Percentiles rank a stretch among this genome's conserved stretches.
Evolutionary conservation across 768 basidiomycete species (phyloP).

Genomic region (Dendrothele bispora): DNA sequence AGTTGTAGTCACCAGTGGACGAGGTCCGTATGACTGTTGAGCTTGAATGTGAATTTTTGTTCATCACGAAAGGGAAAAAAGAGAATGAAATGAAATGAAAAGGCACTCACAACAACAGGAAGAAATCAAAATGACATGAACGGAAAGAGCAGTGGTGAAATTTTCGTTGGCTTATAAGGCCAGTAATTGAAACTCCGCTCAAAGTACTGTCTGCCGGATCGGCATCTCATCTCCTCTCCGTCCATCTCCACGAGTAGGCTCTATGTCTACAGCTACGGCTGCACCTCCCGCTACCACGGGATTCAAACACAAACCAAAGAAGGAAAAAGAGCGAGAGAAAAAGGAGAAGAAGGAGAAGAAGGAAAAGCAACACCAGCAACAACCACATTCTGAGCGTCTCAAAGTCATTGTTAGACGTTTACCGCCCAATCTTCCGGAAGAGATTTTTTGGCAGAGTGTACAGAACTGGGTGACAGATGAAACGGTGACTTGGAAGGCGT

Average conservation of each 20-base stretch:
- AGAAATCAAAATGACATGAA: background rate
- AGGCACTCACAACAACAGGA: background rate
- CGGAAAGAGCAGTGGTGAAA: background rate
- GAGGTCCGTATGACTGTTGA: constrained; percentile 58
- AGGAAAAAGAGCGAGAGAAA: constrained; percentile 35
- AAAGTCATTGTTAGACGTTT: constrained; percentile 88
- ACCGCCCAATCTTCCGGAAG: constrained; percentile 90
- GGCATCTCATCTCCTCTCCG: too few relatives aligned
- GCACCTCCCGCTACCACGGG: constrained; percentile 21
- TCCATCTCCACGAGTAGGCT: too few relatives aligned
- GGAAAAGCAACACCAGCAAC: constrained; percentile 26
- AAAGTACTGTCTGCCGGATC: background rate
- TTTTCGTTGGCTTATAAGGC: constrained; percentile 1
- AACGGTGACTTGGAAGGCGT: constrained; percentile 65
- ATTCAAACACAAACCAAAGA: constrained; percentile 35
- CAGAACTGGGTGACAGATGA: constrained; percentile 81
- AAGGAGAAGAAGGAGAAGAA: constrained; percentile 24
- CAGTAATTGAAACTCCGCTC: background rate
- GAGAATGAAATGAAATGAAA: constrained; percentile 2
- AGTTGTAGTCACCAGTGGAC: constrained; percentile 47
- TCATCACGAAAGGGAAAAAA: constrained; percentile 40
- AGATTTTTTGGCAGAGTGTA: constrained; percentile 92
- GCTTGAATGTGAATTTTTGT: constrained; percentile 59
- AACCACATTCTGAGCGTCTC: constrained; percentile 49
- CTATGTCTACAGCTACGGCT: constrained; percentile 23